Base-by-base conservation (phyloP, 805 yeast species). In the Sugiyamaella americana region DNA sequence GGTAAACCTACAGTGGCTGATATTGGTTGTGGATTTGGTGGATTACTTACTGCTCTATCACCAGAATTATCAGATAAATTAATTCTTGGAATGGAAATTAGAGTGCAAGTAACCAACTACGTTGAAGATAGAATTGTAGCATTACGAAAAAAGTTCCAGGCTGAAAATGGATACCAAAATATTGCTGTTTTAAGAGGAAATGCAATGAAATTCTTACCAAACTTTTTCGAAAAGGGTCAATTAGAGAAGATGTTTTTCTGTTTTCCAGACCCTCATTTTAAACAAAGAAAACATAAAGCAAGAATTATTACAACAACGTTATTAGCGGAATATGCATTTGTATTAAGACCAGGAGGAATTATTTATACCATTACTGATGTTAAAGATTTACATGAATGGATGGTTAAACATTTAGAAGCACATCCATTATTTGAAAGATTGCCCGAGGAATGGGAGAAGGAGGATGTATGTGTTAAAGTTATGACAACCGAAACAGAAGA, bases 261-360 rank as follows among this genome's bases (percentile, higher is more conserved):
- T 65, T 93, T 93, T 76, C 98, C 98, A n/a, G 98, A 93, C 66
- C 98, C 98, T 5, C 98, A 93, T 66, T 93, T 93, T 73, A 93
- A 93, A 64, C 95, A 87, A 66, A 76, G 98, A 61, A 93, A 93
- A 63, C 98, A 93, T 68, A 93, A 93, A 73, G 97, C 97, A 4
- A 76, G 98, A 70, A 93, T 93, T 60, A 78, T 93, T 54, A 89
- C 98, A 46, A 82, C 80, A 54, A 91, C 98, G 2, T 70, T 93
- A 51, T 72, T 88, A 46, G 76, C 91, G 23, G 98, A 93, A 65
- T 93, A 93, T 63, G 98, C 98, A 2, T 93, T 79, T 61, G 93
- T 84, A 4, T 71, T 93, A 57, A 78, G 73, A 57, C 94, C 86
- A 50, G 93, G 87, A 32, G 98, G 98, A 6, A 71, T 88, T 8